Conservation (phyloP, 176 grass and related monocot species). For the Themeda triandra region DNA sequence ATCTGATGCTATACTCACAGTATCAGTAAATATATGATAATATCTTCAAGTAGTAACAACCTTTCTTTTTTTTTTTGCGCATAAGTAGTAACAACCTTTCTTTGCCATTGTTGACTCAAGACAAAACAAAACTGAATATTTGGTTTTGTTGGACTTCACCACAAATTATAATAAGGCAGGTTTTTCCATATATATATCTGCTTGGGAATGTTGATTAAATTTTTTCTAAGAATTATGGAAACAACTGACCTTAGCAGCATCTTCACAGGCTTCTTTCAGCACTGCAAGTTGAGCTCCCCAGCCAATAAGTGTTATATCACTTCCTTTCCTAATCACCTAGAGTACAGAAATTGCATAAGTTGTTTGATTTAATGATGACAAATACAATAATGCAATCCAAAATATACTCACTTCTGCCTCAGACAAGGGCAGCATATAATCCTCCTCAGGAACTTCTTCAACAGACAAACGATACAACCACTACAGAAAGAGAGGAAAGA, state of each 20-base stretch:
- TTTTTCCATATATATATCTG: not conserved
- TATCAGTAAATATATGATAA: not conserved
- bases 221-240: not conserved
- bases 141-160: not conserved
- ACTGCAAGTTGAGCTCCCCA: constrained; percentile 95
- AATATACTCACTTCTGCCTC: constrained; percentile 69
- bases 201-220: not conserved
- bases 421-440: constrained; percentile 89
- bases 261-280: constrained; percentile 82
- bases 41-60: not conserved
- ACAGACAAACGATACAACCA: constrained; percentile 86
- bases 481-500: constrained; percentile 45
- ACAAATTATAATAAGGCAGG: not conserved
- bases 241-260: constrained; percentile 67
- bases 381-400: not conserved
- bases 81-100: not conserved
- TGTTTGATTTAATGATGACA: not conserved
- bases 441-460: constrained; percentile 85
- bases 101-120: not conserved
- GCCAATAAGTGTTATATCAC: constrained; percentile 84
- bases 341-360: not conserved
- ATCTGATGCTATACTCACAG: not conserved
- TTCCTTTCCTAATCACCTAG: constrained; percentile 80
- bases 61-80: no score
- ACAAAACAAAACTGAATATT: not conserved